phyloP scores from a whole-genome alignment of 2,329 filamentous ascomycete species.

The Paecilomyces sp. region DNA sequence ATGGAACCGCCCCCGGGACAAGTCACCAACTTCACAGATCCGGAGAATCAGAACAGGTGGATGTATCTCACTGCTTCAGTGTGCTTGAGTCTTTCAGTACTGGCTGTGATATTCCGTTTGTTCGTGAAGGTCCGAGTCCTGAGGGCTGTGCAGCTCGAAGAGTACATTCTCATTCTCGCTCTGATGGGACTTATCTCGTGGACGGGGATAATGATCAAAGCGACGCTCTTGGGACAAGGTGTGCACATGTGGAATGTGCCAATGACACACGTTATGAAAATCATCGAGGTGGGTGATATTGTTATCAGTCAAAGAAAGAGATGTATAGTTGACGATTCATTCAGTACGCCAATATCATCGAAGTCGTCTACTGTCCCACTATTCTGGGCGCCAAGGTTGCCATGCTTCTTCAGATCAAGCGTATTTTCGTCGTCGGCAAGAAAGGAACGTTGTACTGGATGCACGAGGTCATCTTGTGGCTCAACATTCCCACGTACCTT shows the following conservation, averaged over 20 bases:
- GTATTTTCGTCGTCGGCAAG: slow-evolving; percentile 4
- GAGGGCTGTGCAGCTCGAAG: slow-evolving; percentile 1
- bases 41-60: background rate
- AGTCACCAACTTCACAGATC: slow-evolving; percentile 1
- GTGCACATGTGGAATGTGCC: slow-evolving; percentile 3
- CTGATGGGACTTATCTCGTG: slow-evolving; percentile 1
- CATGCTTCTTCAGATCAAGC: slow-evolving; percentile 2
- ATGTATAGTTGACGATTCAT: background rate
- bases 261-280: background rate
- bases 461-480: slow-evolving; percentile 3
- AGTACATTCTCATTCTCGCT: background rate
- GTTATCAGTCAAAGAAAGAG: background rate
- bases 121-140: background rate
- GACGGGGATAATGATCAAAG: slow-evolving; percentile 1
- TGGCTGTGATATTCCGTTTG: slow-evolving; percentile 1
- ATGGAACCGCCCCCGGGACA: background rate
- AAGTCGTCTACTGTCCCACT: slow-evolving; percentile 2
- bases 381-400: slow-evolving; percentile 4
- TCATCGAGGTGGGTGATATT: background rate
- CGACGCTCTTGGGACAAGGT: slow-evolving; percentile 1
- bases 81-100: background rate
- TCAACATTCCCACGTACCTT: background rate
- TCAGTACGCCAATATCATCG: slow-evolving; percentile 2
- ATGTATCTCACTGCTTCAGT: slow-evolving; percentile 2
- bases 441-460: slow-evolving; percentile 1